These are phyloP conservation scores for Vanilla planifolia DNA, from an alignment of 106 monocot genomes.

Conservation along the genomic window DNA sequence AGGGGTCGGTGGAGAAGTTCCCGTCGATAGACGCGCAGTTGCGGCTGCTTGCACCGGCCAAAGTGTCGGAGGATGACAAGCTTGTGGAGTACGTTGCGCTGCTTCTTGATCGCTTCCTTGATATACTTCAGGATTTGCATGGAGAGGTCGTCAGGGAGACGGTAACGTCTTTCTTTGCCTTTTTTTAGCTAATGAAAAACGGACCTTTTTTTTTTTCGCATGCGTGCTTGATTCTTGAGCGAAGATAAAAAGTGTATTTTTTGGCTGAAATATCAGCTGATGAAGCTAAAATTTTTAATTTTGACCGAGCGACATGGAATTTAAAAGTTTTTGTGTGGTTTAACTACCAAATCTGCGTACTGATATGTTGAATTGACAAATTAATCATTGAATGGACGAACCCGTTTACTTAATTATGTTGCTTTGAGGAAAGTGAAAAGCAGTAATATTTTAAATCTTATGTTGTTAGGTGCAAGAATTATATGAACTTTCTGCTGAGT, in stretches of 20 bases:
- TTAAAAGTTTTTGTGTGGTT: background rate
- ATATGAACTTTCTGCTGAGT: slow-evolving; percentile 80
- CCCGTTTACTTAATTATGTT: background rate
- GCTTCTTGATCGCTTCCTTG: slow-evolving; percentile 90
- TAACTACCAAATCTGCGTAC: too few species aligned
- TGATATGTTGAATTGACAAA: background rate
- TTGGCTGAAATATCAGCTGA: background rate
- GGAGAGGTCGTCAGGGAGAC: slow-evolving; percentile 68
- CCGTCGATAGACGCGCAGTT: slow-evolving; percentile 90
- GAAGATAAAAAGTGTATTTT: background rate
- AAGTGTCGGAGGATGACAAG: slow-evolving; percentile 99
- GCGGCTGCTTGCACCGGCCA: slow-evolving; percentile 73
- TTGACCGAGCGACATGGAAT: background rate
- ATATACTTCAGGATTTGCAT: slow-evolving; percentile 84
- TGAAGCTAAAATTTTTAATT: background rate
- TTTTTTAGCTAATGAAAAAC: background rate
- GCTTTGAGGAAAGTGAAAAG: background rate
- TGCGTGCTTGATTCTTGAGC: background rate
- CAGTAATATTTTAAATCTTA: background rate
- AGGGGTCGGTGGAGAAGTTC: slow-evolving; percentile 47
- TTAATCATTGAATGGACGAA: background rate
- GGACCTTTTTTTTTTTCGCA: background rate
- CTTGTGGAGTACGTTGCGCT: slow-evolving; percentile 93
- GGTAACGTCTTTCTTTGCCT: slow-evolving; percentile 22
- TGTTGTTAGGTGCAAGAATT: slow-evolving; percentile 78